Conservation (phyloP, 164 flowering plant species). For the Umbilicus rupestris region DNA sequence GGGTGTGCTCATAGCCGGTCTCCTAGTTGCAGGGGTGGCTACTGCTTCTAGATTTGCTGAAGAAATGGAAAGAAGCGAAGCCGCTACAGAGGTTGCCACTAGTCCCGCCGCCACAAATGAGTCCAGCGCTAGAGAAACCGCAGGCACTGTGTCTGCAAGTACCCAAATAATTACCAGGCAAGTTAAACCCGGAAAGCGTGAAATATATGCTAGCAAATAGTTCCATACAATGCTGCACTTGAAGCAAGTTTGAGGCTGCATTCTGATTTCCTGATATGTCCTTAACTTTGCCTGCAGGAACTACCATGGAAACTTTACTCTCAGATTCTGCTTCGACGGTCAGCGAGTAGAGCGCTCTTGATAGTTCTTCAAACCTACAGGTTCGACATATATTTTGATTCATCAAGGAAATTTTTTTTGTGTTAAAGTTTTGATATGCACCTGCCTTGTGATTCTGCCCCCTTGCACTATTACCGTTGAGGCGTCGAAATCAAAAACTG, state of each 20-base stretch:
- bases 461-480: conserved; percentile 33
- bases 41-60: conserved; percentile 42
- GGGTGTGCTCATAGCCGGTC: conserved; percentile 18
- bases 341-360: conserved; percentile 41
- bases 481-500: conserved; percentile 48
- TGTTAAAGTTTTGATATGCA: conserved; percentile 19
- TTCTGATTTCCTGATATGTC: conserved; percentile 56
- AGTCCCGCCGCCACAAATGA: conserved; percentile 50
- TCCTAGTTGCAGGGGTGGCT: conserved; percentile 21
- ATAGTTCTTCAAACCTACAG: conserved; percentile 41
- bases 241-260: conserved; percentile 38
- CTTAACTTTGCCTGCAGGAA: conserved; percentile 40
- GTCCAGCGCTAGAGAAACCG: conserved; percentile 38
- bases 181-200: background rate
- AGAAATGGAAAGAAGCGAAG: conserved; percentile 38
- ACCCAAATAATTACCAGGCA: background rate
- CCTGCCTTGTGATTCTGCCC: conserved; percentile 62
- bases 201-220: background rate
- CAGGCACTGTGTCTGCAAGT: conserved; percentile 33
- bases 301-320: conserved; percentile 25
- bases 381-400: conserved; percentile 5
- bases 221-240: conserved; percentile 39
- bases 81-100: conserved; percentile 47
- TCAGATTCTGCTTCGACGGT: conserved; percentile 25
- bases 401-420: background rate